Conservation (phyloP, 768 basidiomycete species). For the Cyclocybe cylindracea region DNA sequence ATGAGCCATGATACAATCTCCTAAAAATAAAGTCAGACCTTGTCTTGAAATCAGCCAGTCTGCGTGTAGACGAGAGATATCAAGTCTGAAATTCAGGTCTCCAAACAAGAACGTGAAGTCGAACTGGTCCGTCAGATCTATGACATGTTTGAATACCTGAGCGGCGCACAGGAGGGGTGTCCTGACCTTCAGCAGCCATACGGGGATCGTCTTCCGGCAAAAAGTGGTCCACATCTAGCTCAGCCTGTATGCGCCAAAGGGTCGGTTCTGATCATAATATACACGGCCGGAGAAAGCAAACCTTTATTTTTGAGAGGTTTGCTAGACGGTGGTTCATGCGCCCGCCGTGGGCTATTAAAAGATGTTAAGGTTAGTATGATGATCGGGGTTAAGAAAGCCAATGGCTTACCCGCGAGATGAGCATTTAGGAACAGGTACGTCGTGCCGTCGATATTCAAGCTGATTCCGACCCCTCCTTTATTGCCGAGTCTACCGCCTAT, state of each 20-base stretch:
- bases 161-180: conserved; percentile 1
- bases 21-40: conserved; percentile 42
- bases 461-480: conserved; percentile 92
- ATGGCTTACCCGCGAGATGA: conserved; percentile 74
- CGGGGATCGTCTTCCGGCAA: conserved; percentile 65
- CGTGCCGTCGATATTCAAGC: conserved; percentile 77
- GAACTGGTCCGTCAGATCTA: conserved; percentile 85
- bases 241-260: conserved; percentile 44
- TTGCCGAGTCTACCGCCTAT: conserved; percentile 92
- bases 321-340: conserved; percentile 78
- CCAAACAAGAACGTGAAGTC: conserved; percentile 90
- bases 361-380: neutral
- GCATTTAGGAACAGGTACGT: conserved; percentile 90
- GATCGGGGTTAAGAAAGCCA: neutral
- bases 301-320: conserved; percentile 90
- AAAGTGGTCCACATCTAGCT: conserved; percentile 80
- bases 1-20: neutral
- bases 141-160: neutral
- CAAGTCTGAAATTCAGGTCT: conserved; percentile 89
- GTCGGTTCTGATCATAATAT: neutral
- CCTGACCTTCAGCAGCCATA: conserved; percentile 66
- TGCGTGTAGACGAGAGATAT: conserved; percentile 87
- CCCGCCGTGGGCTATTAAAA: conserved; percentile 67
- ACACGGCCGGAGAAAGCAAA: conserved; percentile 18
- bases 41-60: conserved; percentile 89